These are phyloP conservation scores for Gautieria morchelliformis DNA, from an alignment of 768 basidiomycete species.

Conservation along the genomic window DNA sequence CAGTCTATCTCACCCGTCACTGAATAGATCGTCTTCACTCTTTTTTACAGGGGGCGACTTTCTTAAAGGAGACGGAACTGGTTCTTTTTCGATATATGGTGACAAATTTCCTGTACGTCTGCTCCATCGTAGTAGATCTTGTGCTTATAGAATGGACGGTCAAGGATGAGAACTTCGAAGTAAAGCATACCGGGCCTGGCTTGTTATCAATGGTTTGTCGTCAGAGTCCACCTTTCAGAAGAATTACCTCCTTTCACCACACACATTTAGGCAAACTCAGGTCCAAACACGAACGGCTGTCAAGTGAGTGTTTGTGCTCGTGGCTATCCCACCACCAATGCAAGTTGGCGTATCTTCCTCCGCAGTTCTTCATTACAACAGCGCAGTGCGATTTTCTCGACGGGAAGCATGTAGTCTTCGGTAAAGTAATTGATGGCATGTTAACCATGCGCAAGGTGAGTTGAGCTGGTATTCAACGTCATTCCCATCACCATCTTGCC, in stretches of 20 bases:
- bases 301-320: constrained; percentile 34
- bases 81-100: constrained; percentile 94
- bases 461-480: background rate
- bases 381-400: constrained; percentile 94
- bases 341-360: background rate
- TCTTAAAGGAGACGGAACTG: constrained; percentile 89
- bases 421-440: constrained; percentile 86
- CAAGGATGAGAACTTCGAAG: constrained; percentile 90
- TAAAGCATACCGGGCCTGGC: constrained; percentile 82
- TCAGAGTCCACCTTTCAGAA: background rate
- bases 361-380: constrained; percentile 93
- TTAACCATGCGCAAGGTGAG: constrained; percentile 72
- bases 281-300: constrained; percentile 89
- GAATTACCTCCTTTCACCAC: background rate
- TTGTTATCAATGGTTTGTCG: constrained; percentile 79
- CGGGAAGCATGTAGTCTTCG: constrained; percentile 90
- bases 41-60: constrained; percentile 75
- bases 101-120: constrained; percentile 76
- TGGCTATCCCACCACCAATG: background rate
- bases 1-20: background rate
- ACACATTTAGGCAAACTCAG: constrained; percentile 78
- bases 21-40: background rate
- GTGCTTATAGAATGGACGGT: background rate
- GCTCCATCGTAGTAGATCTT: background rate
- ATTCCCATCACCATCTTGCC: constrained; percentile 20